A percentile compares a stretch with the other conserved stretches of the same genome.
These are phyloP conservation scores for Paraleonurus japonicus DNA, from an alignment of 257 asterid genomes.

Conservation along the genomic window DNA sequence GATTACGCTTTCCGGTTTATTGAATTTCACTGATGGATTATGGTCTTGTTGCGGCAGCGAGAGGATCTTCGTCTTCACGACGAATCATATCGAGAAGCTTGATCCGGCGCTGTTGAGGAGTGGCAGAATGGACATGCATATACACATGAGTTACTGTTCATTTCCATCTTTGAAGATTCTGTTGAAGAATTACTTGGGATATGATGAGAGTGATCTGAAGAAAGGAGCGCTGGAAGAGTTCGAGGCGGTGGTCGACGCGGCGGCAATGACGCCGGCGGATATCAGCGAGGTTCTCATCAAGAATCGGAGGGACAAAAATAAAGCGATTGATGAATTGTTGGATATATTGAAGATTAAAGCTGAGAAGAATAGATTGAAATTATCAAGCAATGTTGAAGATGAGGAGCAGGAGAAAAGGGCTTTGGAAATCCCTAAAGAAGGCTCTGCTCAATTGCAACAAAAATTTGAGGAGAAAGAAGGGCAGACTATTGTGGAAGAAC, in stretches of 20 bases:
- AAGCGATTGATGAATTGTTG: constrained; percentile 57
- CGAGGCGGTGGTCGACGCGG: constrained; percentile 44
- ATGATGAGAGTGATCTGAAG: constrained; percentile 45
- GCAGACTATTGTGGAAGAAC: background rate
- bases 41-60: constrained; percentile 99
- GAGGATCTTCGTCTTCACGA: constrained; percentile 87
- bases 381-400: constrained; percentile 30
- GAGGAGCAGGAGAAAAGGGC: constrained; percentile 60
- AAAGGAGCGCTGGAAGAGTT: constrained; percentile 37
- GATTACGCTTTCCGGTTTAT: constrained; percentile 78
- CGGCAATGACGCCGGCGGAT: constrained; percentile 95
- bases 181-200: constrained; percentile 69
- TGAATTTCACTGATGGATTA: constrained; percentile 88
- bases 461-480: constrained; percentile 25
- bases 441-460: constrained; percentile 25
- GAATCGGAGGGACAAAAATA: constrained; percentile 57
- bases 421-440: constrained; percentile 50
- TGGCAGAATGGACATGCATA: constrained; percentile 97
- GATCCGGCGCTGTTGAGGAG: constrained; percentile 91
- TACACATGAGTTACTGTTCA: constrained; percentile 78
- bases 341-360: constrained; percentile 50
- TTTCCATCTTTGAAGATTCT: constrained; percentile 63
- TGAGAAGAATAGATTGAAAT: constrained; percentile 31
- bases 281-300: constrained; percentile 81
- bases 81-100: constrained; percentile 89